A percentile compares a stretch with the other conserved stretches of the same genome.
Evolutionary conservation across 1,284 basidiomycete species (phyloP).

Genomic region (Melanopsichium pennsylvanicum): DNA sequence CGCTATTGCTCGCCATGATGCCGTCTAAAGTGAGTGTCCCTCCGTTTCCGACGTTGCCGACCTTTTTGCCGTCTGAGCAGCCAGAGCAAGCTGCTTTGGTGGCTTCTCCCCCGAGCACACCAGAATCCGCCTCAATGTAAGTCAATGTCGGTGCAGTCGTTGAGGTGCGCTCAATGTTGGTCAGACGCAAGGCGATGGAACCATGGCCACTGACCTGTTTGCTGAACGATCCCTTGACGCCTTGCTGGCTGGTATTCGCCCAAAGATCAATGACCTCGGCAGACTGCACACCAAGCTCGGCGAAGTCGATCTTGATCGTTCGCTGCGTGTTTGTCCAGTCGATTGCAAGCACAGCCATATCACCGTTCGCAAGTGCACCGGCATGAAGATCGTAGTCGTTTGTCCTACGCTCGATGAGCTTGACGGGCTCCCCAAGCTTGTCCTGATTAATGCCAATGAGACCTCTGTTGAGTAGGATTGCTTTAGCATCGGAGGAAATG

Average conservation of each 20-base stretch:
- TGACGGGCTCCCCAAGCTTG: constrained; percentile 45
- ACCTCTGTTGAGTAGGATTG: constrained; percentile 57
- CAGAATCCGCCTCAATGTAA: constrained; percentile 28
- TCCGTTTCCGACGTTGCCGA: constrained; percentile 27
- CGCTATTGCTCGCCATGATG: constrained; percentile 13
- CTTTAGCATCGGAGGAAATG: constrained; percentile 31
- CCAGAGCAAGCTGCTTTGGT: constrained; percentile 22
- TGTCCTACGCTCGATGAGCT: constrained; percentile 42
- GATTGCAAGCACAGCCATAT: constrained; percentile 39
- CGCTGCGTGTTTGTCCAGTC: constrained; percentile 29
- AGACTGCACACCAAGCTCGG: constrained; percentile 20
- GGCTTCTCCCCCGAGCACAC: constrained; percentile 10
- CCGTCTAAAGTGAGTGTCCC: constrained; percentile 23
- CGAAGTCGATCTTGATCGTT: constrained; percentile 35
- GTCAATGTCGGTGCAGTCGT: constrained; percentile 7
- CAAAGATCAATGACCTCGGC: constrained; percentile 43
- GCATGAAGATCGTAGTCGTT: constrained; percentile 36
- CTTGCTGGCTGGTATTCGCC: constrained; percentile 5
- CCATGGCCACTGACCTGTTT: constrained; percentile 39
- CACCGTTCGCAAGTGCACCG: constrained; percentile 40
- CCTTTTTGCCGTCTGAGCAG: constrained; percentile 34
- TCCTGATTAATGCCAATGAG: constrained; percentile 58
- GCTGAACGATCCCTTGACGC: constrained; percentile 13
- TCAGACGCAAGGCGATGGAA: constrained; percentile 28
- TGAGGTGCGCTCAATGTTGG: constrained; percentile 21